phyloP scores from a whole-genome alignment of 2,329 filamentous ascomycete genomes.

The Aspergillus sp. region DNA sequence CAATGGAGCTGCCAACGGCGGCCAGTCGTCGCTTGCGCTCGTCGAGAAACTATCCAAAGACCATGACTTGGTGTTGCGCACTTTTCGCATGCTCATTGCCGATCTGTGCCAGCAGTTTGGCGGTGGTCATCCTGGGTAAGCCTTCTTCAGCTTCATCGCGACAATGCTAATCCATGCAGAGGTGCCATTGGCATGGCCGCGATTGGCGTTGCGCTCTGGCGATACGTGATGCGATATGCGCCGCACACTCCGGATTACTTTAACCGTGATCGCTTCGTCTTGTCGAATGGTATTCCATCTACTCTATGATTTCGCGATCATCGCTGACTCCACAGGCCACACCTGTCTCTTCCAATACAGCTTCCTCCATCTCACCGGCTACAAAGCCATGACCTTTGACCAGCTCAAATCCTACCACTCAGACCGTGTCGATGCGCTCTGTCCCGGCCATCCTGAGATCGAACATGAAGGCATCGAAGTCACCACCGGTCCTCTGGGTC shows the following conservation, averaged over 20 bases:
- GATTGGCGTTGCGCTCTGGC: conserved; percentile 40
- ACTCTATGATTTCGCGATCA: conserved; percentile 52
- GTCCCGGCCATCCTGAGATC: conserved; percentile 48
- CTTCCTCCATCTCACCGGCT: conserved; percentile 28
- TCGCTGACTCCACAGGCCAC: conserved; percentile 41
- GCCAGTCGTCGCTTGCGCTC: conserved; percentile 14
- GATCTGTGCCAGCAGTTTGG: conserved; percentile 67
- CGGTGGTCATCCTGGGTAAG: conserved; percentile 63
- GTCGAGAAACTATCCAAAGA: conserved; percentile 18
- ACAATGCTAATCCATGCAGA: conserved; percentile 20
- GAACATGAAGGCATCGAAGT: conserved; percentile 56
- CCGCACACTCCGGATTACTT: conserved; percentile 37
- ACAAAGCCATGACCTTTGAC: conserved; percentile 27
- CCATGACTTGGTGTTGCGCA: conserved; percentile 52
- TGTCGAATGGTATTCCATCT: conserved; percentile 38
- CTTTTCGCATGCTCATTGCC: conserved; percentile 60
- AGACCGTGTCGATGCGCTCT: conserved; percentile 22
- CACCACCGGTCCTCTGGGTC: conserved; percentile 56
- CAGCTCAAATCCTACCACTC: conserved; percentile 31
- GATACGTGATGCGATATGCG: conserved; percentile 40
- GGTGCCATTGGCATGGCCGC: conserved; percentile 44
- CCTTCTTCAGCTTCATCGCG: neutral
- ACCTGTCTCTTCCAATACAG: conserved; percentile 29
- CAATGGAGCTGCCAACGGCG: conserved; percentile 3
- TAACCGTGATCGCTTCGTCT: conserved; percentile 41